Evolutionary conservation across 2,329 filamentous ascomycete genomes (phyloP), one percentile per base, ranked within the genome.

Genomic region (Fusarium guadeloupense): DNA sequence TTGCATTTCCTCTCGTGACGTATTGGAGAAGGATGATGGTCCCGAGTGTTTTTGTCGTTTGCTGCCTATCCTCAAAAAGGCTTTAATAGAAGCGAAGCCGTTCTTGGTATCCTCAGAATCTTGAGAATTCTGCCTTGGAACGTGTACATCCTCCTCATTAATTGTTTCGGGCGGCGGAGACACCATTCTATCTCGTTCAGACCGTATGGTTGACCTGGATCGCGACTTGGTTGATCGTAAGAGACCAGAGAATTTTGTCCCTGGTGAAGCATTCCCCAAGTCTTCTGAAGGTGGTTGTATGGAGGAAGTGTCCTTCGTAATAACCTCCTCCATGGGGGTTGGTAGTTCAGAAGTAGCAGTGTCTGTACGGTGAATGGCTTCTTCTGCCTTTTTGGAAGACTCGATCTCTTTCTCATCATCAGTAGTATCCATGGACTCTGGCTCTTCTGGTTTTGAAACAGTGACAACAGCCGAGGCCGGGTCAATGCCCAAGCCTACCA

Each of bases 11-110:
- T 97, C 93, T 62, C 93, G 85, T 2, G 93, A 97, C 0, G 92
- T 91, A 70, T 97, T 97, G 5, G 92, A 93, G 72, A 96, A 95
- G n/a, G 93, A 93, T 0, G 91, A 90, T 4, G 89, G 83, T 72
- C 81, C 60, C 72, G 83, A 76, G 71, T 78, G 71, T 75, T 86
- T 75, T 77, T 84, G 80, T 74, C 80, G 81, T 81, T 85, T 80
- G 77, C 80, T 82, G 23, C 85, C 85, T 74, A 89, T 89, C 68
- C 85, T 86, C 76, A 97, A 92, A 30, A 97, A 85, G 0, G 90
- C 88, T 5, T 87, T 85, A 81, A 93, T 90, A 1, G 89, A 83
- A 26, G 81, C 68, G 17, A 77, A 76, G 8, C 73, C 72, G 13
- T 72, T 75, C 48, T 77, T 78, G 25, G 72, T 77, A 55, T 80